Conservation (phyloP, 805 yeast genomes). For the Pichia cabralensis region DNA sequence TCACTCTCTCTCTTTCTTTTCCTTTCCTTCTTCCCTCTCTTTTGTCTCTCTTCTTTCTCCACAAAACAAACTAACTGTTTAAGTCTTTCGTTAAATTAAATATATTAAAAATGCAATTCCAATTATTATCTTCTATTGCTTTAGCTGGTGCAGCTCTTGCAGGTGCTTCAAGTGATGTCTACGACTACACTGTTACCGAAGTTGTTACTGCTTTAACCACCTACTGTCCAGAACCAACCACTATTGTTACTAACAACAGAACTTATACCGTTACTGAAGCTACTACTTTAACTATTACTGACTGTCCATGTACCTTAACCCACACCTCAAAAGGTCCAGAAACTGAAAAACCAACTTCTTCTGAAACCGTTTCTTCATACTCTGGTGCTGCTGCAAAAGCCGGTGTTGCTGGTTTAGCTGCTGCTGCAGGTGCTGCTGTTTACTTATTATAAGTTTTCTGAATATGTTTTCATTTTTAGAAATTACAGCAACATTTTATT, state of each 20-base stretch:
- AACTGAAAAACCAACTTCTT: slow-evolving; percentile 11
- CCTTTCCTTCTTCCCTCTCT: background rate
- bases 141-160: slow-evolving; percentile 34
- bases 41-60: slow-evolving; percentile 1
- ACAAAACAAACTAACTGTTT: slow-evolving; percentile 7
- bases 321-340: slow-evolving; percentile 19
- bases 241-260: slow-evolving; percentile 50
- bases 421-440: slow-evolving; percentile 30
- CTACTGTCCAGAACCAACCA: slow-evolving; percentile 74
- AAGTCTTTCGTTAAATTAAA: slow-evolving; percentile 24
- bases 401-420: slow-evolving; percentile 31
- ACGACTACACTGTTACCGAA: slow-evolving; percentile 41
- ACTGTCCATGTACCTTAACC: slow-evolving; percentile 70
- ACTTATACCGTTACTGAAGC: slow-evolving; percentile 71
- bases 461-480: too few relatives aligned
- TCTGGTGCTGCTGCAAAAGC: slow-evolving; percentile 27
- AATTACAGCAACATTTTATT: too few relatives aligned
- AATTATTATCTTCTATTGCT: slow-evolving; percentile 25
- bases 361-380: slow-evolving; percentile 14
- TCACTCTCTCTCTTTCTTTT: background rate
- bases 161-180: slow-evolving; percentile 35
- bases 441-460: slow-evolving; percentile 30
- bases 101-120: slow-evolving; percentile 26
- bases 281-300: slow-evolving; percentile 77
- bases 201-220: slow-evolving; percentile 69